A percentile compares a stretch with the other conserved stretches of the same genome.
Evolutionary conservation across 371 early-diverging fungal species (phyloP).

Genomic region (Funneliformis caledonium): DNA sequence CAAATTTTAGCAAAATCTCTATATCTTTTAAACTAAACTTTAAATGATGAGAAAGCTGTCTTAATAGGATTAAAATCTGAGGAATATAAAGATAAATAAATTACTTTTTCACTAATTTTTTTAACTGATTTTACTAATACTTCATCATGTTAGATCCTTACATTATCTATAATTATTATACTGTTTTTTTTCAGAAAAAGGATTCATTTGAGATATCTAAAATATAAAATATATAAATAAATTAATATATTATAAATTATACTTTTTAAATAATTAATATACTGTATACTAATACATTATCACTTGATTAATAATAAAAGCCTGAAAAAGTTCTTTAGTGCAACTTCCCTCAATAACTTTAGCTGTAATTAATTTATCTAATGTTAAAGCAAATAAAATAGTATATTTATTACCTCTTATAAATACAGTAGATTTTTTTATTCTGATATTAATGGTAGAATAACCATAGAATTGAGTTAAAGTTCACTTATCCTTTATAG

Average conservation of each 20-base stretch:
- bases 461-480: background rate
- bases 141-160: background rate
- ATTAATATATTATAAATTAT: background rate
- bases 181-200: background rate
- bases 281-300: background rate
- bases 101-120: background rate
- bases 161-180: background rate
- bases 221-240: background rate
- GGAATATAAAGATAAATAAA: background rate
- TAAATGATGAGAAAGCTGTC: background rate
- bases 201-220: conserved; percentile 8
- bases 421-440: background rate
- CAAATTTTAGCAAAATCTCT: too few species aligned
- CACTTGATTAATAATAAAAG: background rate
- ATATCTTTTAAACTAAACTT: background rate
- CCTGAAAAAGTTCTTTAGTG: background rate
- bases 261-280: too few species aligned
- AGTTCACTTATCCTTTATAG: background rate
- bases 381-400: background rate
- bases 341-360: too few species aligned
- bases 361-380: too few species aligned
- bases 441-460: background rate
- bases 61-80: conserved; percentile 17
- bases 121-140: background rate
- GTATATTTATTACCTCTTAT: conserved; percentile 2